Percentiles rank a stretch among this genome's conserved stretches.
Conservation (phyloP, 1,284 basidiomycete genomes). For the Mycosarcoma mackinlayi region DNA sequence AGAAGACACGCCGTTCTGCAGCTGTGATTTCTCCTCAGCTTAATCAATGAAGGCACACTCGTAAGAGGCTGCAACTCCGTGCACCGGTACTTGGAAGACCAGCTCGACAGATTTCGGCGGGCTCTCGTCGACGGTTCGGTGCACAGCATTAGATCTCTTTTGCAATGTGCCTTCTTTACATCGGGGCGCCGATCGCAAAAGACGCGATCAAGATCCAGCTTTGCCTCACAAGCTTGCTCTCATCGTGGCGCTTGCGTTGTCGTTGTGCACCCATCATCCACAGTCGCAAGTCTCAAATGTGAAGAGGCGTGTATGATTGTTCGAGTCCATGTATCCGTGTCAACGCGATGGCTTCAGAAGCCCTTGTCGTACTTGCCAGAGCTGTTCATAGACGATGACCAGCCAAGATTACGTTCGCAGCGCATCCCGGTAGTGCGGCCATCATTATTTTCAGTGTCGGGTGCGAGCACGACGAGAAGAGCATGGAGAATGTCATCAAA, state of each 20-base stretch:
- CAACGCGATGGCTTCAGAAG: constrained; percentile 24
- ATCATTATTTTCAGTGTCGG: not conserved
- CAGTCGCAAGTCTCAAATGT: not conserved
- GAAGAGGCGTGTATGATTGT: constrained; percentile 7
- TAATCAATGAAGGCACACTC: not conserved
- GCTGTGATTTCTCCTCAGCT: not conserved
- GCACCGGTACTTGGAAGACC: not conserved
- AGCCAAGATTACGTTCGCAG: not conserved
- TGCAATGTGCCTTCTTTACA: too few species aligned
- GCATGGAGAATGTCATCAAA: too few species aligned
- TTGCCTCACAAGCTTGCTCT: not conserved
- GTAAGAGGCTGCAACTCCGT: too few species aligned
- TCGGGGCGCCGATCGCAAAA: constrained; percentile 9
- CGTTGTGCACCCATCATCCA: too few species aligned
- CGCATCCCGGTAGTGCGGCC: not conserved
- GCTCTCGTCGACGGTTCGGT: constrained; percentile 8
- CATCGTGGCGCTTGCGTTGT: too few species aligned
- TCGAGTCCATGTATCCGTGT: constrained; percentile 2
- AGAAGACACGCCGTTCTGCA: constrained; percentile 6
- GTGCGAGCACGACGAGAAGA: too few species aligned
- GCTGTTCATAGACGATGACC: not conserved
- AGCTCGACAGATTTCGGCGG: not conserved
- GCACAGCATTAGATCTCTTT: too few species aligned
- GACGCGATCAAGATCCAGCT: not conserved
- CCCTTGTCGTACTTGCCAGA: constrained; percentile 61